A percentile compares a stretch with the other conserved stretches of the same genome.
These are phyloP conservation scores for Geotrichum candidum DNA, from an alignment of 1,139 yeast species.

Conservation along the genomic window DNA sequence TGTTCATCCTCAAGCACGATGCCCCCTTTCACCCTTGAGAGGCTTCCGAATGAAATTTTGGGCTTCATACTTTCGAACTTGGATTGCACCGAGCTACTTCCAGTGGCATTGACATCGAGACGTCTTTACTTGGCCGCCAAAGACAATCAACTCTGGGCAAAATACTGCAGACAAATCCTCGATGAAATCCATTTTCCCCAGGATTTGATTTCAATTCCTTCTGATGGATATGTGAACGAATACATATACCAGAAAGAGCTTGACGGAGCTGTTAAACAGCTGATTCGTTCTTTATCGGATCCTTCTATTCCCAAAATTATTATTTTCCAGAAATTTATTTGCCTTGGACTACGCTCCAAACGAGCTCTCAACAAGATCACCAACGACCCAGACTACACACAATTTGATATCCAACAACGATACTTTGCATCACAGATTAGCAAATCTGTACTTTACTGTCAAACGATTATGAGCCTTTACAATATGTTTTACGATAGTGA, in stretches of 20 bases:
- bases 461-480: not conserved
- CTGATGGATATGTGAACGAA: constrained; percentile 8
- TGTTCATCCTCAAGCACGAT: not conserved
- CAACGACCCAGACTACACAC: not conserved
- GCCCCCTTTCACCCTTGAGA: not conserved
- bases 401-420: not conserved
- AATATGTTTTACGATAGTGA: constrained; percentile 2
- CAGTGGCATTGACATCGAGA: constrained; percentile 6
- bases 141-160: constrained; percentile 10
- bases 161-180: constrained; percentile 3
- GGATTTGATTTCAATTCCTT: not conserved
- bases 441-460: constrained; percentile 8
- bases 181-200: constrained; percentile 2
- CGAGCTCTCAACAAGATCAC: not conserved
- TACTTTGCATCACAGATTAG: constrained; percentile 12
- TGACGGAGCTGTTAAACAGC: not conserved
- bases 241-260: constrained; percentile 4
- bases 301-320: not conserved
- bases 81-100: not conserved
- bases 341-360: not conserved
- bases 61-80: not conserved
- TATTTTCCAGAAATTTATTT: not conserved
- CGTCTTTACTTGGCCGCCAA: constrained; percentile 6
- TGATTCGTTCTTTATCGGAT: not conserved
- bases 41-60: not conserved